A percentile compares a stretch with the other conserved stretches of the same genome.
Conservation (phyloP, 2,329 filamentous ascomycete species). For the Fusarium marasasianum region DNA sequence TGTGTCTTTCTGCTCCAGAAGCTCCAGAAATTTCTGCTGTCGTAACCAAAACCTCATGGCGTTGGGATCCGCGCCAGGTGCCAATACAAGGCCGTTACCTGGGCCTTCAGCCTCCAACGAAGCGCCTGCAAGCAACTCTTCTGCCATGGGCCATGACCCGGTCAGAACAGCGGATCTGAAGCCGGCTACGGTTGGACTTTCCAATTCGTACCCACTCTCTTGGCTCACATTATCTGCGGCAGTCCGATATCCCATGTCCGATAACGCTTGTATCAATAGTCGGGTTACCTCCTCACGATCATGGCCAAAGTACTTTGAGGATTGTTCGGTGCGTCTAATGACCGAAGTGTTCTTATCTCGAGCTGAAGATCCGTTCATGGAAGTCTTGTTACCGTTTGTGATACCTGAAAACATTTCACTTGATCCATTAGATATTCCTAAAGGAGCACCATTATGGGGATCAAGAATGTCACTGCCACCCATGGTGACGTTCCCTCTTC, state of each 20-base stretch:
- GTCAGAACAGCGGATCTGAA: constrained; percentile 83
- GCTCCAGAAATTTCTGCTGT: constrained; percentile 94
- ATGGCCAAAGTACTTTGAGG: constrained; percentile 77
- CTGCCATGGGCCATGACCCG: constrained; percentile 87
- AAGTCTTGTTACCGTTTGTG: constrained; percentile 60
- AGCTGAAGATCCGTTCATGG: constrained; percentile 65
- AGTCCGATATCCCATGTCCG: constrained; percentile 84
- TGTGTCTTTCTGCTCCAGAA: constrained; percentile 81
- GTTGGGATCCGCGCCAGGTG: constrained; percentile 77
- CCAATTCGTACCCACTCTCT: constrained; percentile 88
- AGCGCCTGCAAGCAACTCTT: constrained; percentile 76
- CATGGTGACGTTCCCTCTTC: constrained; percentile 72
- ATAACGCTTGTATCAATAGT: constrained; percentile 89
- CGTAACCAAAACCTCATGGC: constrained; percentile 88
- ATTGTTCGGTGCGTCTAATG: constrained; percentile 17
- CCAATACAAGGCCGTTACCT: constrained; percentile 74
- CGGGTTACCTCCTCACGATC: constrained; percentile 92
- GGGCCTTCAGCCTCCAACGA: constrained; percentile 47
- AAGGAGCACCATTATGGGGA: constrained; percentile 65
- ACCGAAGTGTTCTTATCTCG: constrained; percentile 38
- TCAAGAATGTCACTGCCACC: constrained; percentile 62
- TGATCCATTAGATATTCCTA: constrained; percentile 54
- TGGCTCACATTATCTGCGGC: constrained; percentile 79
- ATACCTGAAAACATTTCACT: constrained; percentile 44
- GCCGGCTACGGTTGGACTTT: constrained; percentile 84